Evolutionary conservation across 2,329 filamentous ascomycete genomes (phyloP).

Genomic region (Catunica adiposa): DNA sequence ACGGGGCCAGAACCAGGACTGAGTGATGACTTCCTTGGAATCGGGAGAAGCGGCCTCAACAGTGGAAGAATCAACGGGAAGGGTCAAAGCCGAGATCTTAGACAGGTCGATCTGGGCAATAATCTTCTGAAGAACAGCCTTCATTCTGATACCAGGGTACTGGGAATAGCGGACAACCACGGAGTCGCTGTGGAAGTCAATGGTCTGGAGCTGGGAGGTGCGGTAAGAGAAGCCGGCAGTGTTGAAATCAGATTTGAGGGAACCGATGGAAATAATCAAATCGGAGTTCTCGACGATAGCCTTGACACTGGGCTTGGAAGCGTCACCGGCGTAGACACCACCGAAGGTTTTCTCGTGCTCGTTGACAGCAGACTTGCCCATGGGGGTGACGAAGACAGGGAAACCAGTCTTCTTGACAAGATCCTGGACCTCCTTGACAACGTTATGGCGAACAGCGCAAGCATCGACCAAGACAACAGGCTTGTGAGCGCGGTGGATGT

Average conservation of each 20-base stretch:
- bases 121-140: slow-evolving; percentile 58
- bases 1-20: slow-evolving; percentile 62
- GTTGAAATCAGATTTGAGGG: slow-evolving; percentile 56
- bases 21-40: slow-evolving; percentile 36
- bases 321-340: slow-evolving; percentile 71
- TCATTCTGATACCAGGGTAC: slow-evolving; percentile 64
- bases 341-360: slow-evolving; percentile 62
- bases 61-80: slow-evolving; percentile 4
- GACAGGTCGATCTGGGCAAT: slow-evolving; percentile 40
- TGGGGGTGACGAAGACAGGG: slow-evolving; percentile 74
- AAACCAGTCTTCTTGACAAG: slow-evolving; percentile 57
- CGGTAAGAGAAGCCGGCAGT: slow-evolving; percentile 69
- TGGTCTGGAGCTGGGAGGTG: slow-evolving; percentile 58
- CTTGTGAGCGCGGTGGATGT: slow-evolving; percentile 53
- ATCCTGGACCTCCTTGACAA: slow-evolving; percentile 53
- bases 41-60: slow-evolving; percentile 34
- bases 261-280: slow-evolving; percentile 52
- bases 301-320: slow-evolving; percentile 47
- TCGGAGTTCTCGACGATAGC: slow-evolving; percentile 52
- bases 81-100: slow-evolving; percentile 37
- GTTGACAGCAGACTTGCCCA: slow-evolving; percentile 74
- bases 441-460: slow-evolving; percentile 62
- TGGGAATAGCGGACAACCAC: slow-evolving; percentile 61
- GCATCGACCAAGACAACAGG: slow-evolving; percentile 72
- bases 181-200: slow-evolving; percentile 63